These are phyloP conservation scores for Pseudotsuga menziesii DNA, from an alignment of 75 land plant genomes.

Conservation along the genomic window DNA sequence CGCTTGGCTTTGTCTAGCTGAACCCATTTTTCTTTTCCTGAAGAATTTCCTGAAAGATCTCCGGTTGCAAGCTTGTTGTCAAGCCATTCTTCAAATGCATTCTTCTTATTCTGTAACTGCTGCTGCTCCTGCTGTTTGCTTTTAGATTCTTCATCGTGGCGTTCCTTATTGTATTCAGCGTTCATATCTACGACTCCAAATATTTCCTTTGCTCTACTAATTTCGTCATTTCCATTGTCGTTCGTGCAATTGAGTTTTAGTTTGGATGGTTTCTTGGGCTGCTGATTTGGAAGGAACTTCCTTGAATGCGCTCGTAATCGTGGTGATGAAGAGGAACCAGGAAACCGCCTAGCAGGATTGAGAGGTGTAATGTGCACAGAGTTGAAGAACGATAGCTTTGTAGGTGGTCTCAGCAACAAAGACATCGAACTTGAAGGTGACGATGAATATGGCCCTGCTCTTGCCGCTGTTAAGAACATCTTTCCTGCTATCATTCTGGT, in stretches of 20 bases:
- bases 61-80: conserved; percentile 19
- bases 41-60: neutral
- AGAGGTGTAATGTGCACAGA: neutral
- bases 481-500: too few species aligned
- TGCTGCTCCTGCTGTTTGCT: neutral
- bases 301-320: neutral
- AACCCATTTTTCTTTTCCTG: neutral
- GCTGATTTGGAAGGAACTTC: neutral
- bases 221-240: neutral
- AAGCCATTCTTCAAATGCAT: conserved; percentile 35
- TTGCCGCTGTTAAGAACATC: too few species aligned
- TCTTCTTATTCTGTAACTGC: neutral
- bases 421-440: neutral
- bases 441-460: neutral
- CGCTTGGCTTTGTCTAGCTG: conserved; percentile 41
- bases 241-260: neutral
- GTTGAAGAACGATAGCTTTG: neutral
- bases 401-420: neutral
- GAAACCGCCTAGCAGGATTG: neutral
- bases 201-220: conserved; percentile 7
- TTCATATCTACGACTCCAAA: neutral
- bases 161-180: neutral
- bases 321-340: neutral
- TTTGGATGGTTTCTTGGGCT: neutral
- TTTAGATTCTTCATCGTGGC: too few species aligned